phyloP scores from a whole-genome alignment of 2,329 filamentous ascomycete species.

The Fusarium paranaense region DNA sequence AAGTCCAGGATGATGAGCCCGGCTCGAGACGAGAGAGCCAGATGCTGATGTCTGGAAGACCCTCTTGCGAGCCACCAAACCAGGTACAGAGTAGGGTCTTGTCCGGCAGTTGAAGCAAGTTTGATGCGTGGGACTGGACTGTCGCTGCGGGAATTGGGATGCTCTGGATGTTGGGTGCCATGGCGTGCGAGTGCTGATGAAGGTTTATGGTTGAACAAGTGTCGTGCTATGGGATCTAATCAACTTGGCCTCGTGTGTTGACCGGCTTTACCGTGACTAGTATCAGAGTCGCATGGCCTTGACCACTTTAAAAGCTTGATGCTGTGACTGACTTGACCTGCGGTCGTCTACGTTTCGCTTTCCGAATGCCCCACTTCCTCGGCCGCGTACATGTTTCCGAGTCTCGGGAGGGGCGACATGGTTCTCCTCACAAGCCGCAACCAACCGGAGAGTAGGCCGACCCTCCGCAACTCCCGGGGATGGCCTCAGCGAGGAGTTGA shows the following conservation, averaged over 20 bases:
- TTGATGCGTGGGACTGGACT: conserved; percentile 58
- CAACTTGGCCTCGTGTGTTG: not conserved
- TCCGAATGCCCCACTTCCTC: not conserved
- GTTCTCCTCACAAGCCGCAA: not conserved
- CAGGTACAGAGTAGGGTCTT: conserved; percentile 56
- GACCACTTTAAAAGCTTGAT: not conserved
- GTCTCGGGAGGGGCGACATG: not conserved
- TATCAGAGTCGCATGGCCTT: not conserved
- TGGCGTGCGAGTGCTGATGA: not conserved
- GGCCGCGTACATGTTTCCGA: conserved; percentile 5
- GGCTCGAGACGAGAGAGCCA: conserved; percentile 53
- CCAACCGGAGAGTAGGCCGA: conserved; percentile 33
- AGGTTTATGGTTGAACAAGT: not conserved
- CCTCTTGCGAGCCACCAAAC: conserved; percentile 60
- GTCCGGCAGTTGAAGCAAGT: conserved; percentile 54
- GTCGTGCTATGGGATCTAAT: not conserved
- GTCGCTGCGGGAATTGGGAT: conserved; percentile 52
- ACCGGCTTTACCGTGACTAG: not conserved
- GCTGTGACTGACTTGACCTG: not conserved
- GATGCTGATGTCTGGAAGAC: conserved; percentile 57
- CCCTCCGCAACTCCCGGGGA: not conserved
- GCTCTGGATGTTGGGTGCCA: conserved; percentile 22
- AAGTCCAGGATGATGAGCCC: conserved; percentile 47
- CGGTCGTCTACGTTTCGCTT: not conserved
- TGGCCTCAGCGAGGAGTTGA: not conserved